These are phyloP conservation scores for Euclidium syriacum DNA, from an alignment of 345 rosid species.

Conservation along the genomic window DNA sequence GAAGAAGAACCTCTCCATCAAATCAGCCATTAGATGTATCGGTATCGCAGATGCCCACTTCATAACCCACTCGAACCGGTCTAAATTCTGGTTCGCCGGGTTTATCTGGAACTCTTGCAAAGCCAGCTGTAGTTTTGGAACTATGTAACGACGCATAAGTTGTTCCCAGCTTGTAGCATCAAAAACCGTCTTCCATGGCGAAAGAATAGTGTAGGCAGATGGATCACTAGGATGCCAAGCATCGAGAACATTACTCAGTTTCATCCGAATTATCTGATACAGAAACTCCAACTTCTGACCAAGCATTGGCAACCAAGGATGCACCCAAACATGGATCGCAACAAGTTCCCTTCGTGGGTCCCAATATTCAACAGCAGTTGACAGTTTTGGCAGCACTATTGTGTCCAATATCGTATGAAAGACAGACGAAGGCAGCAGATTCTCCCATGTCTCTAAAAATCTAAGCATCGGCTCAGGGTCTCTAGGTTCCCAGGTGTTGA, in stretches of 20 bases:
- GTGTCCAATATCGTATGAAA: slow-evolving; percentile 52
- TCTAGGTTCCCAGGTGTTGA: slow-evolving; percentile 88
- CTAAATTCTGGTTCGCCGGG: slow-evolving; percentile 74
- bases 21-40: slow-evolving; percentile 77
- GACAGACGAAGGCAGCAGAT: slow-evolving; percentile 59
- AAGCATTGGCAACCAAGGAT: slow-evolving; percentile 88
- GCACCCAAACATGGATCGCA: slow-evolving; percentile 92
- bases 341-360: slow-evolving; percentile 75
- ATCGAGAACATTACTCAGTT: slow-evolving; percentile 78
- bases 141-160: slow-evolving; percentile 80
- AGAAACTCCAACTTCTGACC: slow-evolving; percentile 72
- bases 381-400: slow-evolving; percentile 71
- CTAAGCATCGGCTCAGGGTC: slow-evolving; percentile 95
- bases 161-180: slow-evolving; percentile 86
- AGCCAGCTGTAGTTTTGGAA: slow-evolving; percentile 85
- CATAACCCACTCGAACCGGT: slow-evolving; percentile 71
- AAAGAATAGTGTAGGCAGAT: slow-evolving; percentile 77
- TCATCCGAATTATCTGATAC: slow-evolving; percentile 72
- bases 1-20: slow-evolving; percentile 87
- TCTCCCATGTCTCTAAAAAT: slow-evolving; percentile 83
- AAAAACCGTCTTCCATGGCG: slow-evolving; percentile 91
- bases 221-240: slow-evolving; percentile 91
- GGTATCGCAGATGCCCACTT: slow-evolving; percentile 86
- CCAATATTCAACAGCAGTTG: slow-evolving; percentile 81
- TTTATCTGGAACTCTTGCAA: slow-evolving; percentile 76